Conservation (phyloP, 73 alveolate species). For the Tetrahymena borealis region DNA sequence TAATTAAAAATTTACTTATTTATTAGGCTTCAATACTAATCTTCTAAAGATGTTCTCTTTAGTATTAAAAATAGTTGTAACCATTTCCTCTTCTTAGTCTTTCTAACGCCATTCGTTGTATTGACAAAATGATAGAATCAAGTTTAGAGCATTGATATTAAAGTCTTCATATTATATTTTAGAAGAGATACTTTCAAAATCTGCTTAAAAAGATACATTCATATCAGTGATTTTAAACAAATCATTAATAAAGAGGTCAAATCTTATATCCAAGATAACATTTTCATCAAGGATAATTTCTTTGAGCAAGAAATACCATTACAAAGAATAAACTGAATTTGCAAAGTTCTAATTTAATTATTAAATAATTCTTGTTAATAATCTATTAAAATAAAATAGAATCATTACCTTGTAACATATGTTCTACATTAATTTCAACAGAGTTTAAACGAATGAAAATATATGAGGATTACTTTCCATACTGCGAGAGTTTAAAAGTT, state of each 20-base stretch:
- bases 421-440: not conserved
- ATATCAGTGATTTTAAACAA: not conserved
- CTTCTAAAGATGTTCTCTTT: not conserved
- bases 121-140: not conserved
- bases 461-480: not conserved
- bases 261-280: not conserved
- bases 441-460: not conserved
- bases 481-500: not conserved
- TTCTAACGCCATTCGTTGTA: not conserved
- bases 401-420: not conserved
- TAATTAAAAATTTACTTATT: not conserved
- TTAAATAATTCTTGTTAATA: not conserved
- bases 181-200: not conserved
- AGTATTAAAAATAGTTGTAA: not conserved
- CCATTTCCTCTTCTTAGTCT: not conserved
- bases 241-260: not conserved
- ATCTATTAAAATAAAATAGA: not conserved
- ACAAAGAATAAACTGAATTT: not conserved
- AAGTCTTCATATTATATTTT: not conserved
- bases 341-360: not conserved
- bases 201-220: not conserved
- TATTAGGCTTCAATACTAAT: not conserved
- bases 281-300: not conserved
- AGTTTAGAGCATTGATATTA: not conserved
- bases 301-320: not conserved